phyloP scores from a whole-genome alignment of 352 stramenopile genomes.

The Phytophthora nicotianae region DNA sequence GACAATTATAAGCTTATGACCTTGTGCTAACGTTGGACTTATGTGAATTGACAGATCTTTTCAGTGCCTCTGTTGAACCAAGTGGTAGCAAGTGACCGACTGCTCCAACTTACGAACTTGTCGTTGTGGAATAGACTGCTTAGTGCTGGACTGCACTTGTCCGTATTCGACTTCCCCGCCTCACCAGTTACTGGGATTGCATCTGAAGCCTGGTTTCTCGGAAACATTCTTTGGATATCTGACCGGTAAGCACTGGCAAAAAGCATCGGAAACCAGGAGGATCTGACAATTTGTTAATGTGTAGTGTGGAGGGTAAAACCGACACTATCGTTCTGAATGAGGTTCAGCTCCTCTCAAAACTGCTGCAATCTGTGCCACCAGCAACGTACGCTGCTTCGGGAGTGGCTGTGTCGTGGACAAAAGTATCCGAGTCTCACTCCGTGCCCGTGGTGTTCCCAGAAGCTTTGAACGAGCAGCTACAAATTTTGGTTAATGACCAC shows the following conservation, averaged over 20 bases:
- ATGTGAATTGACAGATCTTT: slow-evolving; percentile 47
- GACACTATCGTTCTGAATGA: slow-evolving; percentile 37
- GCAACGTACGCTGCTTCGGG: slow-evolving; percentile 59
- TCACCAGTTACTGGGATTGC: slow-evolving; percentile 54
- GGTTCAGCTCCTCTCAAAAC: slow-evolving; percentile 46
- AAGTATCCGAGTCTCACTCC: slow-evolving; percentile 71
- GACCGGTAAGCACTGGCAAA: slow-evolving; percentile 27
- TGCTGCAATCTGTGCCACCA: slow-evolving; percentile 53
- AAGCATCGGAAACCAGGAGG: neutral
- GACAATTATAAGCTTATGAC: no score
- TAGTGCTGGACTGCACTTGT: slow-evolving; percentile 28
- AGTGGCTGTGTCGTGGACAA: slow-evolving; percentile 66
- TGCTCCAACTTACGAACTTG: slow-evolving; percentile 33
- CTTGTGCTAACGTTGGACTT: no score
- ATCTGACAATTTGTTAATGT: slow-evolving; percentile 12
- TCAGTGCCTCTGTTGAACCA: slow-evolving; percentile 53
- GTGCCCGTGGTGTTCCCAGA: slow-evolving; percentile 66
- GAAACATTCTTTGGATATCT: slow-evolving; percentile 67
- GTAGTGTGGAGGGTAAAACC: slow-evolving; percentile 39
- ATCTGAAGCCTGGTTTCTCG: slow-evolving; percentile 64
- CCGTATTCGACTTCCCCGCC: slow-evolving; percentile 41
- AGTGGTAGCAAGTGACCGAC: slow-evolving; percentile 21
- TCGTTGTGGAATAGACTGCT: slow-evolving; percentile 43
- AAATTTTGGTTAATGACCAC: slow-evolving; percentile 50
- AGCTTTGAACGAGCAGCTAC: slow-evolving; percentile 56